Base-by-base conservation (phyloP, 2,329 filamentous ascomycete genomes). In the Fonsecaea multimorphosa region DNA sequence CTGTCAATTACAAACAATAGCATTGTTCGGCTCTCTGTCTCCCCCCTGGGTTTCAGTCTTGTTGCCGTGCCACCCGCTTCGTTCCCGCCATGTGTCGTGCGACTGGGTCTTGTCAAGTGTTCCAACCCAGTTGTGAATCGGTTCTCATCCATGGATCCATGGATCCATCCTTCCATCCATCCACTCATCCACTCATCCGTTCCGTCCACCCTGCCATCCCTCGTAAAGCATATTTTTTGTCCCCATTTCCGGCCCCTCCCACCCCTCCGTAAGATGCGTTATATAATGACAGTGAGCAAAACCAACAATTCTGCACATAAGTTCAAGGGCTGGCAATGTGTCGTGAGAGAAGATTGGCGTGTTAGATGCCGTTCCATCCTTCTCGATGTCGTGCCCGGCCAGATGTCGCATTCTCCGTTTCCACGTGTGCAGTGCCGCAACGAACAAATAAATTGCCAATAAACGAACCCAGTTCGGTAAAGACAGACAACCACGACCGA, bases 161-260 rank as follows among this genome's bases (percentile, higher is more conserved):
- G n/a, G n/a, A n/a, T n/a, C n/a, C n/a, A n/a, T n/a, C n/a, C 40
- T n/a, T 46, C 40, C 19, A 24, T 49, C 44, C 8, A 16, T 19
- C 9, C 38, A 44, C 38, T 12, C 16, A 19, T 44, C 19, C 38
- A 19, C 44, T 24, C 44, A 49, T 49, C 44, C 22, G 12, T 27
- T 24, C n/a, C 44, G 4, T 49, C 44, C 19, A 24, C 16, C 11
- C 22, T 2, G 2, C 8, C 44, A 49, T 49, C 44, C 44, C 22
- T 49, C 44, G 14, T 49, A 49, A 49, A 24, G 22, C 44, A 27
- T 49, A 49, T 49, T 49, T 49, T n/a, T 49, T 24, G 44, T 49
- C 44, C 44, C 22, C 44, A 4, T 24, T 49, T 49, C 44, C 40
- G 8, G 4, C 3, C 9, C 44, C 22, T 22, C 19, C n/a, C 19